Conservation (phyloP, 1,284 basidiomycete species). For the Malassezia yamatoensis region DNA sequence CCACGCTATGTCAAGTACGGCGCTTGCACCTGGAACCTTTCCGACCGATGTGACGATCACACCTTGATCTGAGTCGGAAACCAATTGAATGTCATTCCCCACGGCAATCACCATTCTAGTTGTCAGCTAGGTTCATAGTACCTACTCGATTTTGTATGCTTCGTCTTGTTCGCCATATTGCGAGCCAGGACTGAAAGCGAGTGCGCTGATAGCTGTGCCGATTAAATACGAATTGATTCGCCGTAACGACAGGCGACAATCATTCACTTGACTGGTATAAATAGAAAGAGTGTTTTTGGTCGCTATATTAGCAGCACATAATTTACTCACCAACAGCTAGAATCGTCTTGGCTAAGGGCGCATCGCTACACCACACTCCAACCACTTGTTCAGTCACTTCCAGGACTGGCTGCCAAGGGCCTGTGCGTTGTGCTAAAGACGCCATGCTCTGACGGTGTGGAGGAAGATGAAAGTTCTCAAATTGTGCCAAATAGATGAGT, state of each 20-base stretch:
- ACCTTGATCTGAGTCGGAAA: not conserved
- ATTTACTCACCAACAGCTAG: conserved; percentile 11
- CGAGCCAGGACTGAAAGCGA: conserved; percentile 13
- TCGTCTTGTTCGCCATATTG: not conserved
- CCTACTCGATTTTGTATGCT: not conserved
- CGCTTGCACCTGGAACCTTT: not conserved
- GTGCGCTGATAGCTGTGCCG: not conserved
- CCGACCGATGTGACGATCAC: not conserved
- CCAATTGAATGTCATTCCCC: conserved; percentile 1
- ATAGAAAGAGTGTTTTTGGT: conserved; percentile 7
- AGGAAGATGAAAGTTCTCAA: not conserved
- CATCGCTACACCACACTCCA: conserved; percentile 9
- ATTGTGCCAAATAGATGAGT: too few relatives aligned
- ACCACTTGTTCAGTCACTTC: conserved; percentile 5
- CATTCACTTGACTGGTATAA: not conserved
- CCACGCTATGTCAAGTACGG: conserved; percentile 10
- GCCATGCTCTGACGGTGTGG: conserved; percentile 1
- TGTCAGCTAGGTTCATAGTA: not conserved
- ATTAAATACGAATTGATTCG: conserved; percentile 13
- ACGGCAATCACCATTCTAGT: conserved; percentile 5
- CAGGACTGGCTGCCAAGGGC: conserved; percentile 14
- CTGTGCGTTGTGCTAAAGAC: conserved; percentile 1
- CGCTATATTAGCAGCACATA: not conserved
- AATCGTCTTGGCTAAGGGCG: conserved; percentile 12
- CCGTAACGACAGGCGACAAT: not conserved